phyloP scores from a whole-genome alignment of 352 stramenopile genomes.

The Globisporangium orthogonon region DNA sequence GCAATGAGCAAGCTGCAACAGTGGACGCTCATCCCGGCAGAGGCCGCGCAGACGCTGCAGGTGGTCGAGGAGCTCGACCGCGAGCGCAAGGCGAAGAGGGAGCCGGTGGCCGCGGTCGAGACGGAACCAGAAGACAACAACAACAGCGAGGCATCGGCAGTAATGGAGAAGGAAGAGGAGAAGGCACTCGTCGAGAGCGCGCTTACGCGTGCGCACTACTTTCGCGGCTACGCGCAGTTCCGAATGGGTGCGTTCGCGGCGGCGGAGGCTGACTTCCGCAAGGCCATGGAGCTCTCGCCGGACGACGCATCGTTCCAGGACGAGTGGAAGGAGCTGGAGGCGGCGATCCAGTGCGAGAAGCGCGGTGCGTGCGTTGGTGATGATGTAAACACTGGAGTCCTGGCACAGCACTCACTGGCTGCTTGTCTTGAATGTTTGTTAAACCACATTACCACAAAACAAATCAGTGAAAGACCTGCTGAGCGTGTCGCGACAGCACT shows the following conservation, averaged over 20 bases:
- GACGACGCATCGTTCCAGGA: constrained; percentile 39
- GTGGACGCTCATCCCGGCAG: constrained; percentile 37
- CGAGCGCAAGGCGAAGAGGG: constrained; percentile 14
- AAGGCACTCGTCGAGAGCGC: constrained; percentile 11
- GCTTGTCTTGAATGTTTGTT: background rate
- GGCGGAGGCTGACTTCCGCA: constrained; percentile 44
- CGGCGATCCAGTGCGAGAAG: constrained; percentile 34
- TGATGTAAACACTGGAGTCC: no score
- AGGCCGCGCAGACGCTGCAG: constrained; percentile 36
- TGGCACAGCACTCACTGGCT: background rate
- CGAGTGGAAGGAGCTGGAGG: constrained; percentile 48
- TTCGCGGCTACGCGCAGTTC: constrained; percentile 55
- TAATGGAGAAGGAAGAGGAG: background rate
- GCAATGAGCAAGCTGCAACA: constrained; percentile 50
- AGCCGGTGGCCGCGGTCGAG: background rate
- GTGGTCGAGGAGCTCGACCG: constrained; percentile 39
- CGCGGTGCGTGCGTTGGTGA: constrained; percentile 10
- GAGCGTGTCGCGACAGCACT: constrained; percentile 46
- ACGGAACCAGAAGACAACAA: constrained; percentile 2
- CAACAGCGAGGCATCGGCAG: background rate
- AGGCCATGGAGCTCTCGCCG: constrained; percentile 44
- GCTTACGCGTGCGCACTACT: constrained; percentile 47
- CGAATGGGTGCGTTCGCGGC: constrained; percentile 26
- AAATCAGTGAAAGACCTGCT: constrained; percentile 44
- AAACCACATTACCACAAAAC: no score